A percentile compares a stretch with the other conserved stretches of the same genome.
Evolutionary conservation across 176 grass and related monocot species (phyloP).

Genomic region (Alloteropsis semialata): DNA sequence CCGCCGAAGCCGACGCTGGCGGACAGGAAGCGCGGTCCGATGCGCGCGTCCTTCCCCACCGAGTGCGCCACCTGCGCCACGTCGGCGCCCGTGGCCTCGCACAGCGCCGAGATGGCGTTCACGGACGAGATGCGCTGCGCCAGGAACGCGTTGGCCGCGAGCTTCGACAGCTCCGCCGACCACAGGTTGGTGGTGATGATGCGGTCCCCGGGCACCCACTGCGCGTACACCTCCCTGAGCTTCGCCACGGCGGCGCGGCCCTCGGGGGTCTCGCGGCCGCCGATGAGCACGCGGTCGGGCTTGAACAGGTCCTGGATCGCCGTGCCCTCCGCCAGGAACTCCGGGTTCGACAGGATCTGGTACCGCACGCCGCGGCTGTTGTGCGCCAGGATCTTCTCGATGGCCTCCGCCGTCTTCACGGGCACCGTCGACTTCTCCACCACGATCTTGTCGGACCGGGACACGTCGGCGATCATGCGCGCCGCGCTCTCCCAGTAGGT

Average conservation of each 20-base stretch:
- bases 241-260: background rate
- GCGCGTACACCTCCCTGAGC: slow-evolving; percentile 37
- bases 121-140: slow-evolving; percentile 52
- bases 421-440: slow-evolving; percentile 46
- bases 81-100: slow-evolving; percentile 44
- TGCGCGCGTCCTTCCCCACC: slow-evolving; percentile 35
- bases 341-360: slow-evolving; percentile 44
- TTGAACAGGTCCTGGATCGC: slow-evolving; percentile 20
- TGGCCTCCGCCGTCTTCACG: slow-evolving; percentile 41
- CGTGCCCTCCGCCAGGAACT: slow-evolving; percentile 43
- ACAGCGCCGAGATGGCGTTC: slow-evolving; percentile 37
- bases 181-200: slow-evolving; percentile 57
- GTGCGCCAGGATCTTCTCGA: slow-evolving; percentile 46
- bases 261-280: slow-evolving; percentile 39
- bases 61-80: slow-evolving; percentile 19
- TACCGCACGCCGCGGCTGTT: slow-evolving; percentile 32
- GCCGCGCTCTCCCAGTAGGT: slow-evolving; percentile 44
- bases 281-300: slow-evolving; percentile 41
- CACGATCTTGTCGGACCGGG: slow-evolving; percentile 43
- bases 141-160: slow-evolving; percentile 42
- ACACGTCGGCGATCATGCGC: slow-evolving; percentile 43
- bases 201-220: slow-evolving; percentile 22
- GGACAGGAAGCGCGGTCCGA: slow-evolving; percentile 31
- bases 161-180: slow-evolving; percentile 45
- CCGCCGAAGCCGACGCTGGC: slow-evolving; percentile 40